Percentiles rank a stretch among this genome's conserved stretches.
phyloP scores from a whole-genome alignment of 495 filamentous ascomycete species.

The Penicillium pulvis region DNA sequence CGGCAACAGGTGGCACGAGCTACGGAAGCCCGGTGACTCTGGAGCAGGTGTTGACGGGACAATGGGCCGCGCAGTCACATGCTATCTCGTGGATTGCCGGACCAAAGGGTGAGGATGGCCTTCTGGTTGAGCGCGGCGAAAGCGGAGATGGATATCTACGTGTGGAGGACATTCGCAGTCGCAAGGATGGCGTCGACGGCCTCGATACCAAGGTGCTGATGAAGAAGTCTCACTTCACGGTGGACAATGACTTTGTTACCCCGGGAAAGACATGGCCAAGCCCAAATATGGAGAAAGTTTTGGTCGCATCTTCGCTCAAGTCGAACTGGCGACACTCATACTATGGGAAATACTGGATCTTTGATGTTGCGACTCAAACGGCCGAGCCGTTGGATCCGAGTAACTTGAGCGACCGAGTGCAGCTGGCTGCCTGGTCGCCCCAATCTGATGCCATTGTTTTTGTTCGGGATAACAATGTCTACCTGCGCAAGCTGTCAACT shows the following conservation, averaged over 20 bases:
- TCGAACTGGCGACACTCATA: slow-evolving; percentile 90
- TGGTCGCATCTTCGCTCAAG: slow-evolving; percentile 68
- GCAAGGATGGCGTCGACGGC: slow-evolving; percentile 47
- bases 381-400: slow-evolving; percentile 76
- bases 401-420: slow-evolving; percentile 65
- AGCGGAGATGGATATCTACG: slow-evolving; percentile 69
- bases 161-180: slow-evolving; percentile 79
- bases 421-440: slow-evolving; percentile 90
- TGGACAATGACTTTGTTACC: slow-evolving; percentile 50
- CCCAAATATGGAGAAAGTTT: slow-evolving; percentile 77
- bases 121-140: slow-evolving; percentile 69
- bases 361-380: slow-evolving; percentile 82
- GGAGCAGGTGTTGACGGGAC: slow-evolving; percentile 72
- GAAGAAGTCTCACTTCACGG: slow-evolving; percentile 63
- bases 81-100: slow-evolving; percentile 87
- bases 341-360: slow-evolving; percentile 86
- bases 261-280: slow-evolving; percentile 72
- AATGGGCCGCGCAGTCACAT: slow-evolving; percentile 69
- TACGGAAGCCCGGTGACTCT: slow-evolving; percentile 79
- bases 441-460: slow-evolving; percentile 82
- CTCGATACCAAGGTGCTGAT: slow-evolving; percentile 68
- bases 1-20: slow-evolving; percentile 62
- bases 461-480: slow-evolving; percentile 87
- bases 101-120: slow-evolving; percentile 80
- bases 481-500: slow-evolving; percentile 67